A percentile compares a stretch with the other conserved stretches of the same genome.
phyloP scores from a whole-genome alignment of 2,329 filamentous ascomycete species.

The Emmonsia crescens region DNA sequence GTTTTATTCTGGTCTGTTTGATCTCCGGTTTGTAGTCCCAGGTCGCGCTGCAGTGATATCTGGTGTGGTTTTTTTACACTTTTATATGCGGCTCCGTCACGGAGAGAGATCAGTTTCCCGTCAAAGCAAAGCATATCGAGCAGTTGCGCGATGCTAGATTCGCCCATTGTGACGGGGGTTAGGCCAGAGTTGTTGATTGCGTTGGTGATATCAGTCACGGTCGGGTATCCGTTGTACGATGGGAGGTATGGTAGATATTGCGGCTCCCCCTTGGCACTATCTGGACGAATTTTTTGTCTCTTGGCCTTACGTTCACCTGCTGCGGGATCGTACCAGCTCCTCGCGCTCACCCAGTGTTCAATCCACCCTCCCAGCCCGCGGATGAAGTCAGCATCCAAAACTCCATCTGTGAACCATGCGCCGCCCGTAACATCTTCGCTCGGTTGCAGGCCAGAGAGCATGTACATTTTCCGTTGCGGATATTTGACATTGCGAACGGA shows the following conservation, averaged over 20 bases:
- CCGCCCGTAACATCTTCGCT: conserved; percentile 87
- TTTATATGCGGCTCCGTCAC: conserved; percentile 41
- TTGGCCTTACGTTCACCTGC: conserved; percentile 29
- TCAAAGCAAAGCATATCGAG: conserved; percentile 85
- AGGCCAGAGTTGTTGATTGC: conserved; percentile 59
- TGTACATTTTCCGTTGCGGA: conserved; percentile 90
- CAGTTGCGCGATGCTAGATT: conserved; percentile 72
- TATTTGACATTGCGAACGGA: conserved; percentile 86
- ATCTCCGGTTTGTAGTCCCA: conserved; percentile 23
- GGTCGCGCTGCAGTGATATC: conserved; percentile 23
- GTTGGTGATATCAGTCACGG: conserved; percentile 63
- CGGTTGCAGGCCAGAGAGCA: conserved; percentile 73
- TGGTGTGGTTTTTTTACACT: conserved; percentile 31
- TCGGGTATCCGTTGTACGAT: conserved; percentile 69
- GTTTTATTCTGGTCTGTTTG: conserved; percentile 23
- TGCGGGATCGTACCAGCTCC: conserved; percentile 55
- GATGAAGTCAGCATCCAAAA: conserved; percentile 82
- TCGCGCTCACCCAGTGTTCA: conserved; percentile 59
- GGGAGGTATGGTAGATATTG: conserved; percentile 44
- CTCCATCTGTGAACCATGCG: conserved; percentile 86
- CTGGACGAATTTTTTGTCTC: conserved; percentile 26
- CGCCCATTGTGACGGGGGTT: conserved; percentile 56
- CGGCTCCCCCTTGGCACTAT: conserved; percentile 19
- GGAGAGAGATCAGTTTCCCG: conserved; percentile 59
- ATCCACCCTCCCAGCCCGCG: conserved; percentile 62